Evolutionary conservation across 2,329 filamentous ascomycete genomes (phyloP).

Genomic region (Sporothrix brasiliensis): DNA sequence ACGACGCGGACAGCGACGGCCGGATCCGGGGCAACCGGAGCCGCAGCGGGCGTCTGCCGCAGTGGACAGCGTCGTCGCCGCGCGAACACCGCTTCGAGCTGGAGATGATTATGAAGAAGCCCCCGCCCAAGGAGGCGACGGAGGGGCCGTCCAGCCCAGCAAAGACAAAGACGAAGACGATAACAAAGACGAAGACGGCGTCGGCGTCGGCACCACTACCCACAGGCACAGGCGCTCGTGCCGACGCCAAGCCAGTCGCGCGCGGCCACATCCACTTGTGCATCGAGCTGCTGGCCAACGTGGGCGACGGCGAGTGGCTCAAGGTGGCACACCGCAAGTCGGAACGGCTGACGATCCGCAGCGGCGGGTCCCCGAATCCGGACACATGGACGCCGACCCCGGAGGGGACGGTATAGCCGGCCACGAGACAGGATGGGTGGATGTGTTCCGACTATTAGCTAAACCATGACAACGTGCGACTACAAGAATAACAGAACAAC

Average conservation of each 20-base stretch:
- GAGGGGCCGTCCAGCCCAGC: no score
- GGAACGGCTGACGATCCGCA: background rate
- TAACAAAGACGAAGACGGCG: no score
- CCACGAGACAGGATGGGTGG: no score
- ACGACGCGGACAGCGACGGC: background rate
- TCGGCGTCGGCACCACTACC: background rate
- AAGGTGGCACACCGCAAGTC: background rate
- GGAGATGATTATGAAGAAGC: background rate
- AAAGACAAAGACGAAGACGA: no score
- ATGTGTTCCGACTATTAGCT: no score
- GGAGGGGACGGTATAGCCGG: background rate
- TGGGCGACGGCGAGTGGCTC: slow-evolving; percentile 2
- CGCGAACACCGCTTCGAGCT: background rate
- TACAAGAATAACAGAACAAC: no score
- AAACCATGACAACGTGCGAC: no score
- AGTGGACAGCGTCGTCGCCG: background rate
- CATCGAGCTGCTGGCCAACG: background rate
- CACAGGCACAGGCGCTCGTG: no score
- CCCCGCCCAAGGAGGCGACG: no score
- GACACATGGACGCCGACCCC: background rate
- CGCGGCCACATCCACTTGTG: background rate
- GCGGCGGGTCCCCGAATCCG: background rate
- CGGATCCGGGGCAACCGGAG: background rate
- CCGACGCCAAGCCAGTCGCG: background rate
- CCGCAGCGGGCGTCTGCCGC: background rate